Conservation (phyloP, 441 rosid species). For the Kokia cookei region DNA sequence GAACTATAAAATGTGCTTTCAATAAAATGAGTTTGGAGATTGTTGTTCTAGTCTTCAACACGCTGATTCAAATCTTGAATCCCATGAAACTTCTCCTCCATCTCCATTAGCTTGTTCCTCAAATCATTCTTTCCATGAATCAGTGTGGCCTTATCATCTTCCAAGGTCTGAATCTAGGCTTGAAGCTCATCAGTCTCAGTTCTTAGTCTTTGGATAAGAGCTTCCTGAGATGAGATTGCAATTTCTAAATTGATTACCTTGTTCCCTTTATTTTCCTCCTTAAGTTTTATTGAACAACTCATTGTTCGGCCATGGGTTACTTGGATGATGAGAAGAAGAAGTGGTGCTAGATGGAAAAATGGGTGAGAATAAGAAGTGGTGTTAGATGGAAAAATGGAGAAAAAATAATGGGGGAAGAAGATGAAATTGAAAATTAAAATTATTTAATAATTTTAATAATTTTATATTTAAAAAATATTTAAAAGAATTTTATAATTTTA, state of each 20-base stretch:
- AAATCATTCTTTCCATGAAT: slow-evolving; percentile 36
- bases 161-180: slow-evolving; percentile 49
- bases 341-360: no score
- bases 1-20: slow-evolving; percentile 33
- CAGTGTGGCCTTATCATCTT: slow-evolving; percentile 44
- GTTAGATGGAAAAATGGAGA: no score
- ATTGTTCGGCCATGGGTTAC: no score
- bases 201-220: slow-evolving; percentile 53
- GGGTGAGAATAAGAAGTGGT: no score
- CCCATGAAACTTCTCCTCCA: slow-evolving; percentile 53
- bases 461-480: no score
- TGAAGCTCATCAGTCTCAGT: slow-evolving; percentile 67
- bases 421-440: no score
- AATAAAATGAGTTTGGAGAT: slow-evolving; percentile 43
- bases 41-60: slow-evolving; percentile 43
- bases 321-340: no score
- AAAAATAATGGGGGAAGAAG: no score
- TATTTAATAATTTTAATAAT: no score
- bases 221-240: slow-evolving; percentile 58
- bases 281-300: no score
- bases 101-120: slow-evolving; percentile 45
- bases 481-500: no score
- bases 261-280: slow-evolving; percentile 6
- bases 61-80: slow-evolving; percentile 50
- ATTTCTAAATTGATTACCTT: slow-evolving; percentile 68